These are phyloP conservation scores for Massariosphaeria phaeospora DNA, from an alignment of 495 filamentous ascomycete species.

Conservation along the genomic window DNA sequence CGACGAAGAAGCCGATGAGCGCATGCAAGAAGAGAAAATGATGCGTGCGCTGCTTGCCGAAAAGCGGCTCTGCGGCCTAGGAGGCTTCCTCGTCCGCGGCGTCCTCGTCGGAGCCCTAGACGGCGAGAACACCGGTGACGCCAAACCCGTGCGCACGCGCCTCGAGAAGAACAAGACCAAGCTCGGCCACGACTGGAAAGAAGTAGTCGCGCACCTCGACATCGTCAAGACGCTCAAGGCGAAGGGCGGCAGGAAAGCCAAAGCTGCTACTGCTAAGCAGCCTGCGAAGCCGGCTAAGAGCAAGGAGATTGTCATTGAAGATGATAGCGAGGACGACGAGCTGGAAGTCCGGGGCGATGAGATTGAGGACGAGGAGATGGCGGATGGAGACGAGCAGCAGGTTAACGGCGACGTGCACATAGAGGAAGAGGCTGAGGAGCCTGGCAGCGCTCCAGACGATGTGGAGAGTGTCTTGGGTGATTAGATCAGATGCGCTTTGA, in stretches of 20 bases:
- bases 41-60: slow-evolving; percentile 64
- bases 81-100: slow-evolving; percentile 74
- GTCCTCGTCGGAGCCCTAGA: slow-evolving; percentile 71
- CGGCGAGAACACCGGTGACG: slow-evolving; percentile 37
- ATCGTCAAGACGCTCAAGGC: slow-evolving; percentile 49
- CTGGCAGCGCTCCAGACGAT: slow-evolving; percentile 7
- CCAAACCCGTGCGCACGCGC: slow-evolving; percentile 55
- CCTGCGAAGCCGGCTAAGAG: slow-evolving; percentile 44
- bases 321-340: slow-evolving; percentile 38
- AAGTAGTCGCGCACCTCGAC: slow-evolving; percentile 70
- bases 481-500: neutral
- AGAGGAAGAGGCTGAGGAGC: slow-evolving; percentile 7
- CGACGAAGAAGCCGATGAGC: slow-evolving; percentile 54
- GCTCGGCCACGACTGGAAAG: slow-evolving; percentile 70
- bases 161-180: slow-evolving; percentile 52
- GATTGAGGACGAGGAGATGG: slow-evolving; percentile 30
- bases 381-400: slow-evolving; percentile 15
- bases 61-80: slow-evolving; percentile 74
- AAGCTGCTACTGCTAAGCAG: slow-evolving; percentile 21
- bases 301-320: slow-evolving; percentile 42
- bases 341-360: slow-evolving; percentile 9
- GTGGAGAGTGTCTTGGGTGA: slow-evolving; percentile 29
- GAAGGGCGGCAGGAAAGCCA: slow-evolving; percentile 35
- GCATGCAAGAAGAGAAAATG: slow-evolving; percentile 19
- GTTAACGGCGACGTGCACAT: slow-evolving; percentile 1